Base-by-base conservation (phyloP, 495 filamentous ascomycete genomes). In the Aspergillus ellipticus region DNA sequence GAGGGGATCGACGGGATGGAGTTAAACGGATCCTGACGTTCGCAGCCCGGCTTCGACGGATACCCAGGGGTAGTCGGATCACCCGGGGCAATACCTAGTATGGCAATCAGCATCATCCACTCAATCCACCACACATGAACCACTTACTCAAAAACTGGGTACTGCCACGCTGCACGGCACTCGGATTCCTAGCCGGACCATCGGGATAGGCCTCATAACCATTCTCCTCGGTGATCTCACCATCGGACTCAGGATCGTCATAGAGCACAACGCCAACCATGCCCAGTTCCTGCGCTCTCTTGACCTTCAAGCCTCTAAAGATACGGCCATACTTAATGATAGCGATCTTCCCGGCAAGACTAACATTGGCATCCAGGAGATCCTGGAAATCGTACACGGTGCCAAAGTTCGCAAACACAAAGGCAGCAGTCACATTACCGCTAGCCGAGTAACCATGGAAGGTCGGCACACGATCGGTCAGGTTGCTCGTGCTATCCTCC, bases 401-500 rank as follows among this genome's bases (percentile, higher is more conserved):
- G 42, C 92, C 92, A 57, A 93, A 96, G 68, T 96, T 96, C 59
- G 86, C 89, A 68, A 87, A 96, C 22, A 96, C 89, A 63, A 83
- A 90, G 26, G 75, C 77, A 13, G 86, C 92, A 0, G 92, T 94
- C 51, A 93, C 93, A 64, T 97, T 96, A 4, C 94, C 94, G 50
- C 76, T 89, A 4, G 90, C 91, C 7, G 90, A 95, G 67, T 97
- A 97, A 22, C 94, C 94, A 70, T 98, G 92, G 73, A 98, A 98
- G 3, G 88, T 94, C 4, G 95, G 92, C 42, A 98, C 82, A 26
- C 92, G 81, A 56, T 94, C 79, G 13, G 80, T 68, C 22, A 91
- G 68, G 22, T 84, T 76, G 20, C 81, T 89, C 0, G 92, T 96
- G 5, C 80, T 76, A 66, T 97, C 95, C 53, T 96, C 85, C 0